Conservation (phyloP, 2,329 filamentous ascomycete genomes). For the Thelonectria rubi region DNA sequence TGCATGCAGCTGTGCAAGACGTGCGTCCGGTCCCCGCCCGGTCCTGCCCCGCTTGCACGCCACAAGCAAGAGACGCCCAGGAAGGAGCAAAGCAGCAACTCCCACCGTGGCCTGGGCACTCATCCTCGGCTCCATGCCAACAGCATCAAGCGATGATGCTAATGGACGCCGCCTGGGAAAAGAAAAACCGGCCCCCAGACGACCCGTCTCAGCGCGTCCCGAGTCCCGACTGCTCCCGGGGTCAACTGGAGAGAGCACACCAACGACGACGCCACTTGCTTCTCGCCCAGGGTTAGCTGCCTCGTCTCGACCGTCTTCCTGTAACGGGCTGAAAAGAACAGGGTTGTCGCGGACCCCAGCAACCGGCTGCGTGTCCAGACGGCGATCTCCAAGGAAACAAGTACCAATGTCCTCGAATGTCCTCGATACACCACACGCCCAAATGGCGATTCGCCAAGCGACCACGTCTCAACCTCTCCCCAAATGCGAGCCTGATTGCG, state of each 20-base stretch:
- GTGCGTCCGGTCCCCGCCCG: slow-evolving; percentile 39
- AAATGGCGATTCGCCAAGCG: slow-evolving; percentile 6
- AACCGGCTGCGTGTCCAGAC: not conserved
- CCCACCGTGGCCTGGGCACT: slow-evolving; percentile 10
- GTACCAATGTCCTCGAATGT: slow-evolving; percentile 19
- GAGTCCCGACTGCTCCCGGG: slow-evolving; percentile 1
- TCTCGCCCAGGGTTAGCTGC: slow-evolving; percentile 2
- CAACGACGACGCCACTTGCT: slow-evolving; percentile 3
- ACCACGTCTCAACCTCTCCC: slow-evolving; percentile 24
- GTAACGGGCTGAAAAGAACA: not conserved
- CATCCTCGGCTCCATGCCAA: slow-evolving; percentile 13
- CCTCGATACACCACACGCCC: slow-evolving; percentile 9
- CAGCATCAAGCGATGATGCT: slow-evolving; percentile 12
- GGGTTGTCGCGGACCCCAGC: not conserved
- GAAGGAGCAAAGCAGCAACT: slow-evolving; percentile 9
- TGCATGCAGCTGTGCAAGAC: slow-evolving; percentile 39
- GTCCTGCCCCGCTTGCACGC: slow-evolving; percentile 30
- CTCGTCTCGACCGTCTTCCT: not conserved
- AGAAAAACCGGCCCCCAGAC: not conserved
- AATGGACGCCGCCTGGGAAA: not conserved
- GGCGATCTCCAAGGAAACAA: not conserved
- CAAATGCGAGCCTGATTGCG: slow-evolving; percentile 29
- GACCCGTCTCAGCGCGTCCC: slow-evolving; percentile 4
- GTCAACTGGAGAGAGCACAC: not conserved
- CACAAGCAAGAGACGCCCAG: slow-evolving; percentile 21